Evolutionary conservation across 345 rosid genomes (phyloP), one percentile per base, ranked within the genome.

Genomic region (Salix udensis): DNA sequence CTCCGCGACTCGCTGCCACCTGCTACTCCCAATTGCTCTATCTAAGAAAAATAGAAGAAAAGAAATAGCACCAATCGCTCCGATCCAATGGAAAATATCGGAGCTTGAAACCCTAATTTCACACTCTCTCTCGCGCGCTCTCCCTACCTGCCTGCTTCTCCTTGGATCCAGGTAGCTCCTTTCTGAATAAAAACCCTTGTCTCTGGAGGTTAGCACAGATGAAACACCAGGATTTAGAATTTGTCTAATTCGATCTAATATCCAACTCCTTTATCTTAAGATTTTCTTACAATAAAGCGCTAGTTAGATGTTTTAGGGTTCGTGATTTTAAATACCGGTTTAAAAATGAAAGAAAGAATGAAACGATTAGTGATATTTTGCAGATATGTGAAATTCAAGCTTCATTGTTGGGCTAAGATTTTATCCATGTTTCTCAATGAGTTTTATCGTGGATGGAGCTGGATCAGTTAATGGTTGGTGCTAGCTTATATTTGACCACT

Each of bases 141-240:
- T 11, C n/a, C 67, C 39, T 37, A 1, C 52, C 69, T 69, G 10
- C 34, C 55, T 34, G 50, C 52, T 2, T 37, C 31, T 42, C 21
- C 50, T 52, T 52, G 28, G 68, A 67, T 75, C 62, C 68, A 14
- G 68, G 21, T 70, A 75, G 78, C 73, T 70, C 21, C 31, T 72
- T 58, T 30, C 36, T 61, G 19, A 19, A 58, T 71, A 36, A 10
- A 70, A 80, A 72, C 70, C 74, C 77, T 72, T 72, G 73, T 55
- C 71, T 30, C 18, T 65, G 34, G 24, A 71, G 46, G 52, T 53
- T 53, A 55, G 37, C 65, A 3, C 70, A 58, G 46, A 67, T 58
- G 64, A 23, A 73, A 74, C 74, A 75, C 50, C 50, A 50, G 15
- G 64, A 58, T 31, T 13, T 34, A 65, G 66, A 9, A 28, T 26